These are phyloP conservation scores for Cadophora sp. DNA, from an alignment of 2,329 filamentous ascomycete species.

Conservation along the genomic window DNA sequence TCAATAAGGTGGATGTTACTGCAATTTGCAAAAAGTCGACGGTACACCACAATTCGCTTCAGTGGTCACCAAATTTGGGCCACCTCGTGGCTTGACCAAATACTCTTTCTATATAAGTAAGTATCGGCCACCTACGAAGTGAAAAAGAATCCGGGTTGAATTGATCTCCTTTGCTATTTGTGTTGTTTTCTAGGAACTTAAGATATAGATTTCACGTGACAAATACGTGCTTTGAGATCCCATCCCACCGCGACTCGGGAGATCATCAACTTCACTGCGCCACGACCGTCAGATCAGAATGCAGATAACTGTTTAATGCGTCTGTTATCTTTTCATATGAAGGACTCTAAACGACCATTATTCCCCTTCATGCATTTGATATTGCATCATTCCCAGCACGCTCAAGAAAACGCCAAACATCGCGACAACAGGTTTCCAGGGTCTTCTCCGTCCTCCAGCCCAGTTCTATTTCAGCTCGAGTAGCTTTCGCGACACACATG, in stretches of 20 bases:
- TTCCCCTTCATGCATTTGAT: conserved; percentile 7
- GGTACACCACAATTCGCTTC: too few species aligned
- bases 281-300: not conserved
- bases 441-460: conserved; percentile 49
- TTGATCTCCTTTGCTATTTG: too few species aligned
- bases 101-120: too few species aligned
- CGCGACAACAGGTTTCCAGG: conserved; percentile 36
- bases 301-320: not conserved
- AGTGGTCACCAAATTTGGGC: too few species aligned
- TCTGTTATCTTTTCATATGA: not conserved
- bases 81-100: too few species aligned
- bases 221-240: not conserved
- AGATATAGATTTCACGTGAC: not conserved
- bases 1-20: too few species aligned
- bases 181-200: not conserved
- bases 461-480: conserved; percentile 50
- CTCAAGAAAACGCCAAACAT: conserved; percentile 38
- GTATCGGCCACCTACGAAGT: too few species aligned
- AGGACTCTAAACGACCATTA: conserved; percentile 16
- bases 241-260: not conserved
- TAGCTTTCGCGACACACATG: conserved; percentile 51
- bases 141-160: too few species aligned
- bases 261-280: not conserved
- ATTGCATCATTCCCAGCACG: conserved; percentile 17
- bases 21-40: too few species aligned